Evolutionary conservation across 108 stramenopile species (phyloP).

Genomic region (Tribonema minus): DNA sequence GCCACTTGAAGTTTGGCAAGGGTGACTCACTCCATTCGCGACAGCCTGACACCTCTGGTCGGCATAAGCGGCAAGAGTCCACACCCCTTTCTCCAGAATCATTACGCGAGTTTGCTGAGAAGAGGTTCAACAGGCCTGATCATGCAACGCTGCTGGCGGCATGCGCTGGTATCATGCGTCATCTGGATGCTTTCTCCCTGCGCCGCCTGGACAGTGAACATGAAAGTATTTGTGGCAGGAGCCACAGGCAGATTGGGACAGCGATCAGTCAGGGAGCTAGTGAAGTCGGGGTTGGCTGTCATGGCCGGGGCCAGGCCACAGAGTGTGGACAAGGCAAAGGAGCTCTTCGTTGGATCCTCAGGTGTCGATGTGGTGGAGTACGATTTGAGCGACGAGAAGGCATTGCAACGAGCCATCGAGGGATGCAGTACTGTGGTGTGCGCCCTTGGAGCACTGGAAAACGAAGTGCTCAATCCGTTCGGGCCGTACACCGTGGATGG

Average conservation of each 20-base stretch:
- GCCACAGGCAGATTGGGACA: conserved; percentile 23
- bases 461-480: conserved; percentile 24
- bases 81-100: no score
- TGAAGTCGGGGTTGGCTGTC: conserved; percentile 1
- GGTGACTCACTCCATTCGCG: no score
- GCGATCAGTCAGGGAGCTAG: conserved; percentile 30
- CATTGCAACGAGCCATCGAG: conserved; percentile 3
- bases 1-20: no score
- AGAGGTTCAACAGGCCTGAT: no score
- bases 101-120: no score
- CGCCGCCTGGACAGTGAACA: no score
- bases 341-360: not conserved
- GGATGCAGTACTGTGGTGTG: conserved; percentile 26
- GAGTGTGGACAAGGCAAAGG: conserved; percentile 18
- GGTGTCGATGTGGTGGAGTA: not conserved
- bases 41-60: no score
- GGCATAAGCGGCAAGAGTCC: no score
- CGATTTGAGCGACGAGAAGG: conserved; percentile 2
- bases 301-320: conserved; percentile 6
- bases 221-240: conserved; percentile 26
- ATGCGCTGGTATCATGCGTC: no score
- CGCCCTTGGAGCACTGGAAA: conserved; percentile 31
- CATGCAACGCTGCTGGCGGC: no score
- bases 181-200: no score
- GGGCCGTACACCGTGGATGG: conserved; percentile 14